Evolutionary conservation across 1,284 basidiomycete species (phyloP).

Genomic region (Stereum hirsutum): DNA sequence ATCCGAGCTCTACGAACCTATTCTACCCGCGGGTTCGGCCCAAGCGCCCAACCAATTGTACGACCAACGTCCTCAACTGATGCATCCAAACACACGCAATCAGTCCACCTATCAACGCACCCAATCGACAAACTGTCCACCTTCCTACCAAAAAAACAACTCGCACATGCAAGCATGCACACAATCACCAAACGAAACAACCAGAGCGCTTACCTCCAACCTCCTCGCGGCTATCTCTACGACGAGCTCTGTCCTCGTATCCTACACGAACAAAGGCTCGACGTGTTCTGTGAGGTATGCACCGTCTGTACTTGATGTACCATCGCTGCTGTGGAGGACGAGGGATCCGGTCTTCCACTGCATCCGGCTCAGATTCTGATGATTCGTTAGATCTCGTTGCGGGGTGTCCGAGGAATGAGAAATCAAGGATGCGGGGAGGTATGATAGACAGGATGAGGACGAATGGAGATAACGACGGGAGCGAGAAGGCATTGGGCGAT

Average conservation of each 20-base stretch:
- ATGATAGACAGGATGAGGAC: too few relatives aligned
- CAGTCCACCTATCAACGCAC: conserved; percentile 5
- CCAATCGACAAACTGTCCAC: background rate
- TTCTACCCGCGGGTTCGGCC: too few relatives aligned
- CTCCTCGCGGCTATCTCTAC: conserved; percentile 85
- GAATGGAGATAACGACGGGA: conserved; percentile 42
- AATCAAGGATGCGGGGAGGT: too few relatives aligned
- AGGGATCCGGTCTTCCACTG: too few relatives aligned
- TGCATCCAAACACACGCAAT: too few relatives aligned
- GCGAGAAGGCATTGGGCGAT: conserved; percentile 73
- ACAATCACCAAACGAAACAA: background rate
- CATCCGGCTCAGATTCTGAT: conserved; percentile 27
- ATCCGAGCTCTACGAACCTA: too few relatives aligned
- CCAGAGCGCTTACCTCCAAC: conserved; percentile 75
- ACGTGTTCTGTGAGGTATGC: conserved; percentile 85
- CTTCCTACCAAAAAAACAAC: background rate
- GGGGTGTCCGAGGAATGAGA: too few relatives aligned
- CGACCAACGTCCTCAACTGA: too few relatives aligned
- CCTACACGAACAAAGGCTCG: conserved; percentile 81
- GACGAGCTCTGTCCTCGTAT: conserved; percentile 91
- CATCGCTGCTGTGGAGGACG: conserved; percentile 24
- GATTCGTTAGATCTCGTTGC: conserved; percentile 34
- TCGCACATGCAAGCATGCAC: background rate
- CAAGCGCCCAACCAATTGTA: too few relatives aligned
- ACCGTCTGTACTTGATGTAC: conserved; percentile 81